Evolutionary conservation across 768 basidiomycete genomes (phyloP), one percentile per base, ranked within the genome.

Genomic region (Pisolithus albus): DNA sequence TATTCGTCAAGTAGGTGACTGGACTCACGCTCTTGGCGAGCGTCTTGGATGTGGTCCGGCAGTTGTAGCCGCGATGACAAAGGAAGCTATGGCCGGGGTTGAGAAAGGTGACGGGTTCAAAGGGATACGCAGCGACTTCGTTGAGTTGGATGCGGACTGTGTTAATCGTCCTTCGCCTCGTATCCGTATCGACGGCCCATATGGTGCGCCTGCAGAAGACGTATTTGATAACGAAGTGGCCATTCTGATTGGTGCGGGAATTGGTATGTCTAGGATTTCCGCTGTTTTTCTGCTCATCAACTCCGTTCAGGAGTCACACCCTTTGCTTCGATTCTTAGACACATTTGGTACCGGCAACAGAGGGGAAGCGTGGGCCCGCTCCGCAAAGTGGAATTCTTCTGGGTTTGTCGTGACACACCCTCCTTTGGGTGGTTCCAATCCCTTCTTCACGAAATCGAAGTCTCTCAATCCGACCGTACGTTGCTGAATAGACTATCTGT

Each of bases 361-460:
- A 78, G 76, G 51, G 84, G 86, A 39, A 77, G 80, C 52, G 72
- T 94, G 34, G 88, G 89, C 30, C 79, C 83, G 28, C 82, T 97
- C 51, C 83, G 86, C 48, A 82, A 88, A 40, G 94, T 96, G 52
- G 91, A 95, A 60, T 94, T 95, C 70, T 89, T 95, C 73, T 95
- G 92, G 93, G 80, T 91, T 56, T 89, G 86, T 66, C 85, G 89
- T 64, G 89, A 93, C 58, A 83, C 88, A n/a, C 90, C 90, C n/a
- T 89, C 88, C n/a, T 92, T 96, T 61, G 92, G 91, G 60, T 96
- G 93, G 93, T 95, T 97, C 80, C 90, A 94, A 67, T 83, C 79
- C 54, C 72, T 96, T 48, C 75, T 96, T 53, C 85, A 86, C 61
- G 85, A 92, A 64, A 84, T 96, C 43, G 93, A 96, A 66, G 82